Percentiles rank a stretch among this genome's conserved stretches.
These are phyloP conservation scores for Saccharomyces hybrid DNA, from an alignment of 1,139 yeast genomes.

Conservation along the genomic window DNA sequence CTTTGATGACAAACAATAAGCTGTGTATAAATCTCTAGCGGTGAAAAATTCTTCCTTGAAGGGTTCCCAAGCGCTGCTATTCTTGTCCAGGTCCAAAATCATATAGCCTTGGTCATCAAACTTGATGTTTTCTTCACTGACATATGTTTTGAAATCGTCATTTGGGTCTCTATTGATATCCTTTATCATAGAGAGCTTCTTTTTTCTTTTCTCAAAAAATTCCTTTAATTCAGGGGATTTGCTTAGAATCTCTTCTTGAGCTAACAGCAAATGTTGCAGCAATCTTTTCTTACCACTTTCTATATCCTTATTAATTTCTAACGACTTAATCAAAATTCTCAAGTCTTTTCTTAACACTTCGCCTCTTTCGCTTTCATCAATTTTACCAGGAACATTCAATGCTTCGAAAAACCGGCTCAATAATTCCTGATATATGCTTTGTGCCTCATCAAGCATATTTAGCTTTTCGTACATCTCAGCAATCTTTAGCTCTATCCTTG, in stretches of 20 bases:
- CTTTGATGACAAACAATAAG: slow-evolving; percentile 59
- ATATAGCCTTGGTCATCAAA: slow-evolving; percentile 29
- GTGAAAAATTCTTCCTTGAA: slow-evolving; percentile 69
- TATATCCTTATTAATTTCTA: slow-evolving; percentile 49
- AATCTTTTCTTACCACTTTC: slow-evolving; percentile 51
- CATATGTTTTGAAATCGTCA: slow-evolving; percentile 25
- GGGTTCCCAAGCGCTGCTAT: slow-evolving; percentile 56
- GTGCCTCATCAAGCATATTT: slow-evolving; percentile 54
- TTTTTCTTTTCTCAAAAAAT: slow-evolving; percentile 28
- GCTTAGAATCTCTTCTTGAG: slow-evolving; percentile 51
- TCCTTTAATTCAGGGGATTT: slow-evolving; percentile 30
- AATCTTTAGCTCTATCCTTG: slow-evolving; percentile 78
- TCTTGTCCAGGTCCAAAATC: slow-evolving; percentile 29
- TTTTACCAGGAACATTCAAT: slow-evolving; percentile 35
- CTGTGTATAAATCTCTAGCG: slow-evolving; percentile 63
- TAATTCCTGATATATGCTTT: slow-evolving; percentile 57
- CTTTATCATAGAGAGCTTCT: slow-evolving; percentile 9
- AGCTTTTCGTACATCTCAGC: slow-evolving; percentile 80
- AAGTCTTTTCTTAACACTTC: slow-evolving; percentile 66
- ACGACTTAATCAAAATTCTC: slow-evolving; percentile 59
- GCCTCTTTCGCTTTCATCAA: slow-evolving; percentile 38
- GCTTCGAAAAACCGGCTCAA: slow-evolving; percentile 57
- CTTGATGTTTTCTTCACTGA: slow-evolving; percentile 25
- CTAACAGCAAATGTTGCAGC: slow-evolving; percentile 55
- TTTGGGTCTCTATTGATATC: not conserved